phyloP scores from a whole-genome alignment of 495 filamentous ascomycete genomes.

The Aspergillus haitiensis region DNA sequence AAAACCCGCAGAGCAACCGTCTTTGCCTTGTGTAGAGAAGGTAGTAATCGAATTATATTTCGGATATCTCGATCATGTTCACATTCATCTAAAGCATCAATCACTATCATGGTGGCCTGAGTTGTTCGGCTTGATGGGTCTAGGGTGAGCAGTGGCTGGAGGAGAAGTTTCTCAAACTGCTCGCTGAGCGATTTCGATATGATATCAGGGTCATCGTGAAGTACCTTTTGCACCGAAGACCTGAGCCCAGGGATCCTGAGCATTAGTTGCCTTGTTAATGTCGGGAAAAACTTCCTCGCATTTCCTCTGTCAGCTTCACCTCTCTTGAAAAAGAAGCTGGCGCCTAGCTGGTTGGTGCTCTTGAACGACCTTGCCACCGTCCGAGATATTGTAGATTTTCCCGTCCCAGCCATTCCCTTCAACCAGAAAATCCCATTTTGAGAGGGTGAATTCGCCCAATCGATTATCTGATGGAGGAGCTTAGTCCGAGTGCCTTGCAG shows the following conservation, averaged over 20 bases:
- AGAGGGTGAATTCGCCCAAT: not conserved
- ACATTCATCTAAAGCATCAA: constrained; percentile 57
- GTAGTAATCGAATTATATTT: constrained; percentile 38
- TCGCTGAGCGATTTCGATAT: constrained; percentile 35
- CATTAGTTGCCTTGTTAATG: constrained; percentile 43
- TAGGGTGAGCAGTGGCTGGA: constrained; percentile 45
- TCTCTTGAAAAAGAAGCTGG: constrained; percentile 50
- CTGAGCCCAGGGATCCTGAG: constrained; percentile 28
- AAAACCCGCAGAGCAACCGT: constrained; percentile 26
- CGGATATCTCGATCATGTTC: constrained; percentile 36
- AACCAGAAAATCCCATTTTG: constrained; percentile 1
- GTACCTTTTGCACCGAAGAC: constrained; percentile 33
- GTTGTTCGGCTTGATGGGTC: no score
- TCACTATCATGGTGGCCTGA: no score
- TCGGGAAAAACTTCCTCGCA: constrained; percentile 42
- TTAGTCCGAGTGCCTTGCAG: no score
- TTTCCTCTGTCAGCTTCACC: constrained; percentile 41
- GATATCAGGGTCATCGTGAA: constrained; percentile 34
- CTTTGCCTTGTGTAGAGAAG: constrained; percentile 9
- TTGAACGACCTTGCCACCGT: constrained; percentile 21
- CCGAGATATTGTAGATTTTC: constrained; percentile 38
- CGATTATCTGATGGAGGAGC: no score
- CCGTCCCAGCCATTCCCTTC: constrained; percentile 32
- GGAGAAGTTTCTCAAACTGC: constrained; percentile 50
- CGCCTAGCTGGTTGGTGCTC: not conserved